Base-by-base conservation (phyloP, 2,329 filamentous ascomycete genomes). In the Fusarium hainanense region DNA sequence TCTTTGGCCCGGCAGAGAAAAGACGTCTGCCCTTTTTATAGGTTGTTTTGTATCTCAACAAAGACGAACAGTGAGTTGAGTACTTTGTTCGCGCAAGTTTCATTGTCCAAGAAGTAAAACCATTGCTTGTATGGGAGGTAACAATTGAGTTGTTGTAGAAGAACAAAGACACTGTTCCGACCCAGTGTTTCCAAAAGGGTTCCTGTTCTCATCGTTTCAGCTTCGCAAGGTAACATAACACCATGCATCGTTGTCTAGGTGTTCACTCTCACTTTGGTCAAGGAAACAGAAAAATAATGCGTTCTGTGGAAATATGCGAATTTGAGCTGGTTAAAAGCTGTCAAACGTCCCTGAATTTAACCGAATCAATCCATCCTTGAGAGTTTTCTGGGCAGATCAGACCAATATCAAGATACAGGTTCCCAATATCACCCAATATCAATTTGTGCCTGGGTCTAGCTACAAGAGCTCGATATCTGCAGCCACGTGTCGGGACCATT, bases 201-300 rank as follows among this genome's bases (percentile, higher is more conserved):
- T 11, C 34, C 34, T 37, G 34, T 37, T n/a, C 16, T 37, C 18
- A 34, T n/a, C 6, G 32, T 11, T 1, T 11, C 34, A 4, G 10
- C 1, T 6, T 37, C 10, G 34, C 18, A 37, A 37, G 4, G 18
- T 37, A 37, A 37, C 18, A 37, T 37, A 34, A 18, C 9, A 18
- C 18, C 16, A 11, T 11, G 4, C 4, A 34, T 5, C 3, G 0
- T 10, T 34, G 5, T 37, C 18, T n/a, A 37, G 10, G 0, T 37
- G 34, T 37, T 37, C 18, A 37, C 6, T 3, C 3, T 37, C 18
- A 37, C 9, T 7, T 12, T 37, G 5, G 3, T 2, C 3, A n/a
- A 11, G 18, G 5, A 37, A n/a, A n/a, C 18, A 7, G 6, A 12
- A 6, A n/a, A n/a, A 4, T 2, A 37, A 37, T 37, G 10, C n/a